Evolutionary conservation across 2,329 filamentous ascomycete species (phyloP), one percentile per base, ranked within the genome.

Genomic region (Fusarium fujikuroi): DNA sequence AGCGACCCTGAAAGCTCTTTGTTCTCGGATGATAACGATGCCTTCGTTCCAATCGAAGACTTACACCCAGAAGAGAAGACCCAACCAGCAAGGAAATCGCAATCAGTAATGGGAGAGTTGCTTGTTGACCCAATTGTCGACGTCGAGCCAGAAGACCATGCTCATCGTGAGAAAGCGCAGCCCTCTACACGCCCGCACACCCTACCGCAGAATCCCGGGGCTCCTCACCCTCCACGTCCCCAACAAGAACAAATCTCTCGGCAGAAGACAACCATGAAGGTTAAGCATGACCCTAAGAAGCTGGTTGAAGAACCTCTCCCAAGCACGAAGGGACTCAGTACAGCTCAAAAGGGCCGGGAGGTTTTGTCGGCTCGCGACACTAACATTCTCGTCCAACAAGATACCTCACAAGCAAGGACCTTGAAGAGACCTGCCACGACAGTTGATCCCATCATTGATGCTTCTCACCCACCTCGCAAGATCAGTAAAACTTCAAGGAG

Each of bases 401-500:
- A 30, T 61, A 40, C 44, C 19, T 57, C 46, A 19, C 34, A 34
- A 39, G 21, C 25, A n/a, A 63, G 42, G 16, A 12, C n/a, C 12
- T 42, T 61, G 16, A 72, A 71, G 18, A 58, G 49, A 19, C 16
- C 57, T 25, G 25, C 28, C 18, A 25, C 30, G 11, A 32, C 50
- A 23, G 46, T 37, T 34, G 39, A 42, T 4, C 30, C 52, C 1
- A 32, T 56, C 19, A n/a, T 46, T 36, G 53, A 56, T 43, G 9
- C 40, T n/a, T 47, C 44, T 14, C 47, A 46, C 6, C 36, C 57
- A 15, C 32, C 37, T 40, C 65, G 60, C 10, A 77, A 75, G 54
- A 46, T 23, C 5, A 63, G 59, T 9, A 76, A 66, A 37, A n/a
- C 50, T 12, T 62, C 68, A n/a, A 72, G 76, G 30, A 74, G 66